Base-by-base conservation (phyloP, 305 asterid species). In the Fraxinus nigra region DNA sequence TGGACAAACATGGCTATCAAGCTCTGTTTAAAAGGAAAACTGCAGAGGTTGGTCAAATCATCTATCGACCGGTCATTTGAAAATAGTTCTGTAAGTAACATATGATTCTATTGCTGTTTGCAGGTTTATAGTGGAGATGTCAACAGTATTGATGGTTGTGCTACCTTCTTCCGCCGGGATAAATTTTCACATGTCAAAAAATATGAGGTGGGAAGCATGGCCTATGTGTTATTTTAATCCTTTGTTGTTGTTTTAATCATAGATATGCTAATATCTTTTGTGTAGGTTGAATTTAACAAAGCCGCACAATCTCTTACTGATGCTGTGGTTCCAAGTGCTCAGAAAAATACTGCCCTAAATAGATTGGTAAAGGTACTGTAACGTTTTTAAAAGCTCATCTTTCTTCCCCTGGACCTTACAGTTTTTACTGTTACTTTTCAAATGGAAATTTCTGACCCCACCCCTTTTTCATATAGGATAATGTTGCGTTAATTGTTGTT, bases 121-220 rank as follows among this genome's bases (percentile, higher is more conserved):
- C 91, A 97, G 98, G 95, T 90, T 83, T 90, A 88, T 84, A 89
- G 78, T 80, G 95, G 97, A 79, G 89, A 86, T 78, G 85, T 83
- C 65, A 87, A 86, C 80, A 89, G 56, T 63, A 76, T 90, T 87
- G 98, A 97, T 88, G 98, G 98, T 67, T 94, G 98, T 88, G 98
- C 99, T 85, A 96, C 99, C 67, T 97, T 97, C 85, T 97, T 93
- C 86, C 98, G 99, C 20, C 95, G 98, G 81, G 99, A 97, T 85
- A 92, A 95, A 89, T 97, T 97, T 87, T 88, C 98, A 65, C 97
- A 90, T 84, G 97, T 97, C 77, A 93, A 97, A 88, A 94, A 97
- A 87, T 97, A 97, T 79, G 99, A 94, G 99, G 99, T 94, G 79
- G 37, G 65, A 61, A 40, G 79, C 83, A 32, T 28, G 46, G 26